A percentile compares a stretch with the other conserved stretches of the same genome.
These are phyloP conservation scores for Arthromyces matolae DNA, from an alignment of 768 basidiomycete genomes.

Conservation along the genomic window DNA sequence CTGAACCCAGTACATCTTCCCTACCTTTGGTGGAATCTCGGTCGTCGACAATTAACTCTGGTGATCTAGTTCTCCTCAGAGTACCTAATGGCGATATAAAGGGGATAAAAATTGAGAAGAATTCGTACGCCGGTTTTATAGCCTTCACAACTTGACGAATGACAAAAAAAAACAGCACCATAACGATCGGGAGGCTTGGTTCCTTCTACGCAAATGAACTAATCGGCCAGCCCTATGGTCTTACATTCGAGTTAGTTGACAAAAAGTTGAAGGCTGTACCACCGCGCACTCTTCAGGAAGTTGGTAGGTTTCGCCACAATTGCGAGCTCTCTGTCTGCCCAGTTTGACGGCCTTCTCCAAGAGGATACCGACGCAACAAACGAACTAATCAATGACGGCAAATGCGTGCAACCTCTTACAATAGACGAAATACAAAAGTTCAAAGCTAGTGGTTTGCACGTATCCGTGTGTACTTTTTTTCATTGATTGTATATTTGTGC, in stretches of 20 bases:
- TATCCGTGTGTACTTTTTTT: slow-evolving; percentile 46
- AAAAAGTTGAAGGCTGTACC: slow-evolving; percentile 64
- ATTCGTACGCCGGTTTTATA: slow-evolving; percentile 53
- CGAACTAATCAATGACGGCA: slow-evolving; percentile 88
- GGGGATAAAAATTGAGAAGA: slow-evolving; percentile 66
- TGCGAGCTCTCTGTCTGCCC: background rate
- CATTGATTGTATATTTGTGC: background rate
- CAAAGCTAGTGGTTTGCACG: slow-evolving; percentile 79
- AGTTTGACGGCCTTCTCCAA: too few relatives aligned
- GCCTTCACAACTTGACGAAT: too few relatives aligned
- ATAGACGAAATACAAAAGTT: slow-evolving; percentile 79
- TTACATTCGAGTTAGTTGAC: slow-evolving; percentile 81
- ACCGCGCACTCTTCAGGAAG: slow-evolving; percentile 66
- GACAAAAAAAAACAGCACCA: too few relatives aligned
- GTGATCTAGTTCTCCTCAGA: slow-evolving; percentile 75
- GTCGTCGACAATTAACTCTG: slow-evolving; percentile 47
- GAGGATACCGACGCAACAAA: slow-evolving; percentile 98
- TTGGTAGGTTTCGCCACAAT: slow-evolving; percentile 51
- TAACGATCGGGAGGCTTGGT: slow-evolving; percentile 83
- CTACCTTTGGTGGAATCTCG: slow-evolving; percentile 19
- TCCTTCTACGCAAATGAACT: slow-evolving; percentile 77
- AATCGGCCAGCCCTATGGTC: slow-evolving; percentile 79
- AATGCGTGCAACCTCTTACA: slow-evolving; percentile 80
- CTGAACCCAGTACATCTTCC: slow-evolving; percentile 4
- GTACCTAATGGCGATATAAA: slow-evolving; percentile 80